These are phyloP conservation scores for Irpex lacteus DNA, from an alignment of 1,284 basidiomycete species.

Conservation along the genomic window DNA sequence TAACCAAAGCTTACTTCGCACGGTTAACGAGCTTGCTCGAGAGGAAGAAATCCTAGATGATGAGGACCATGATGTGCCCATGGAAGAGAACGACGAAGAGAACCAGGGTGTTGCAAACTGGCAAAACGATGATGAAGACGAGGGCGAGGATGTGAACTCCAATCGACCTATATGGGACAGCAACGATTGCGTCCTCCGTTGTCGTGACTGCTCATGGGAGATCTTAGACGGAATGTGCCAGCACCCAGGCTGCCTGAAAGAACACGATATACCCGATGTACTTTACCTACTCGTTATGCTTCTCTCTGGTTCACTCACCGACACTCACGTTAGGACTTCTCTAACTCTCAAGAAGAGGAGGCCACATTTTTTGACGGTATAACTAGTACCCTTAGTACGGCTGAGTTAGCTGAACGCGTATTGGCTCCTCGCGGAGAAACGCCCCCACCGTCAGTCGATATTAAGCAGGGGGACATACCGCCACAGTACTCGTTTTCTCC, in stretches of 20 bases:
- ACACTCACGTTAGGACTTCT: not conserved
- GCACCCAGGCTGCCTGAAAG: not conserved
- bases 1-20: not conserved
- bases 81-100: not conserved
- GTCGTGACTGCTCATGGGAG: not conserved
- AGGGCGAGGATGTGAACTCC: not conserved
- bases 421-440: not conserved
- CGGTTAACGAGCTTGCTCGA: not conserved
- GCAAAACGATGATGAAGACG: not conserved
- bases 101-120: not conserved
- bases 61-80: not conserved
- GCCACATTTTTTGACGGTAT: not conserved
- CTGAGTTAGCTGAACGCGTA: not conserved
- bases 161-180: not conserved
- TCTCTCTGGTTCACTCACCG: not conserved
- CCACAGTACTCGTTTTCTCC: not conserved
- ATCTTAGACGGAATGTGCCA: not conserved
- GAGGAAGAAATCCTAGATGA: not conserved
- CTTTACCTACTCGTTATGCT: not conserved
- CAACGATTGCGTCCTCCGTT: not conserved
- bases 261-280: not conserved
- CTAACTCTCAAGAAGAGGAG: not conserved
- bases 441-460: not conserved
- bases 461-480: not conserved
- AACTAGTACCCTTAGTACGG: not conserved